Evolutionary conservation across 371 early-diverging fungal species (phyloP), one percentile per base, ranked within the genome.

Genomic region (Apophysomyces sp.): DNA sequence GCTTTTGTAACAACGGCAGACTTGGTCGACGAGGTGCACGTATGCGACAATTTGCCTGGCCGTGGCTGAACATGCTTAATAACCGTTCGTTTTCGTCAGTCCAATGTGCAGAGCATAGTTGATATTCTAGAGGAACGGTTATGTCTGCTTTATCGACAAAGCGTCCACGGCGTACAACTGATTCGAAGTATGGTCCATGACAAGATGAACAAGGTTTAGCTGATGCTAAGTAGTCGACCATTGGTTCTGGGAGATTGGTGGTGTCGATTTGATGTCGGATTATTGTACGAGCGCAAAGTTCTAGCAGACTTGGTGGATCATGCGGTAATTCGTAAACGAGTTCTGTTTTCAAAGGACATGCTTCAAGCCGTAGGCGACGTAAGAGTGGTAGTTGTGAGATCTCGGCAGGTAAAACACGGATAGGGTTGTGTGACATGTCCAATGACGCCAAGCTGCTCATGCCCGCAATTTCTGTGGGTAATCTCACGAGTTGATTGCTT

Each of bases 131-230:
- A 0, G 92, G 92, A 11, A 91, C 44, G 61, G 63, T 65, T 15
- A 55, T 44, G 24, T 73, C 75, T 39, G 69, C 68, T 44, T 85
- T 85, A 51, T 88, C 89, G 18, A 92, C 78, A 39, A 88, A 75
- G 26, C 88, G 83, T 21, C 86, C 81, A 9, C 93, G 84, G 18
- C 71, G 71, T n/a, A 82, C 76, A 67, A 65, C 85, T 3, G 74
- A 68, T 26, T 92, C 88, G 72, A 93, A 92, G 65, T 90, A 92
- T n/a, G 96, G 94, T 0, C 94, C 95, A 18, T 85, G 83, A 73
- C 98, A 97, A 67, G 88, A 91, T 8, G 93, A 79, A 69, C 98
- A 97, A 21, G 77, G 67, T 37, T 86, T 80, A 2, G 87, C 90
- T 11, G 81, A 76, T 11, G 81, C 67, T n/a, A 95, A 66, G 64